phyloP scores from a whole-genome alignment of 192 early-diverging fungal genomes.

The Dissophora globulifera region DNA sequence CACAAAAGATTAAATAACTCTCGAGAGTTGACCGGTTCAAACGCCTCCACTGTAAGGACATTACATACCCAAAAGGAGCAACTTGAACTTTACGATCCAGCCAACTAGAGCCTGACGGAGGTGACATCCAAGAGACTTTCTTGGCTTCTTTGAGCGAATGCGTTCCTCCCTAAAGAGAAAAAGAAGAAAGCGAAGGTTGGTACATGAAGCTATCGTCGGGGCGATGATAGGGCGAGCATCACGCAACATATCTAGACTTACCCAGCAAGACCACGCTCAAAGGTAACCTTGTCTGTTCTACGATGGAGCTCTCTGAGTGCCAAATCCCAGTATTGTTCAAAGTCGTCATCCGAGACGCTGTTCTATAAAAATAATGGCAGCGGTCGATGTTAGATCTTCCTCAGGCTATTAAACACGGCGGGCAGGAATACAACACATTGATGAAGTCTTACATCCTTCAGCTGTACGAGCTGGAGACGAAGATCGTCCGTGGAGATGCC shows the following conservation, averaged over 20 bases:
- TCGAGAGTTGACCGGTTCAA: no score
- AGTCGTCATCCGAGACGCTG: constrained; percentile 44
- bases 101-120: constrained; percentile 35
- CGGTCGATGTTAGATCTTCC: no score
- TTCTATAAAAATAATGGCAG: constrained; percentile 8
- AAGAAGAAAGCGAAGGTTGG: no score
- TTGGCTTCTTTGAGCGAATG: constrained; percentile 32
- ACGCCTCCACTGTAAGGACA: no score
- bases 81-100: constrained; percentile 42
- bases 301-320: constrained; percentile 45
- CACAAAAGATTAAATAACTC: no score
- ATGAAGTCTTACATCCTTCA: constrained; percentile 18
- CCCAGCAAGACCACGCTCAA: constrained; percentile 27
- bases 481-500: constrained; percentile 39
- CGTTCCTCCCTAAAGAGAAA: constrained; percentile 36
- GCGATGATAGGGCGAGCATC: no score
- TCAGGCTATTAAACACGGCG: no score
- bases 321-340: constrained; percentile 47
- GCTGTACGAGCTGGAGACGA: constrained; percentile 23
- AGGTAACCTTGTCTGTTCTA: constrained; percentile 23
- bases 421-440: not conserved
- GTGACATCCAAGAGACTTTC: constrained; percentile 29
- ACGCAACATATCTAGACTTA: not conserved
- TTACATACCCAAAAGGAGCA: constrained; percentile 18
- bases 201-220: no score